These are phyloP conservation scores for Komagataella phaffii DNA, from an alignment of 805 yeast genomes.

Conservation along the genomic window DNA sequence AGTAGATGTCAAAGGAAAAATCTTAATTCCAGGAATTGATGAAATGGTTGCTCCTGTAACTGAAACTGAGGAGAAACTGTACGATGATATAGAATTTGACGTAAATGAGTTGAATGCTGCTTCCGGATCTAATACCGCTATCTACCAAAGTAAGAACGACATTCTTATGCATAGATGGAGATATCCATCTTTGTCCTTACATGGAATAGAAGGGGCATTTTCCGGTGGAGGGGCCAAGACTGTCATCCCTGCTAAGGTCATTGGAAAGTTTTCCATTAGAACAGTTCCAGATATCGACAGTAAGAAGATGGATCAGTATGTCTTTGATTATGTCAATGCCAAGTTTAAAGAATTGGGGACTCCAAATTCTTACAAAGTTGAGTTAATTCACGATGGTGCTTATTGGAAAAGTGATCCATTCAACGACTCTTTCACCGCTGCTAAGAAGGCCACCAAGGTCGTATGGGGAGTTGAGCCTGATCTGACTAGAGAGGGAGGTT, in stretches of 20 bases:
- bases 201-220: constrained; percentile 97
- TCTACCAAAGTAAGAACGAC: constrained; percentile 65
- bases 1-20: constrained; percentile 74
- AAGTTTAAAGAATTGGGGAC: constrained; percentile 59
- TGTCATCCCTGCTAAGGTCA: constrained; percentile 89
- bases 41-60: constrained; percentile 96
- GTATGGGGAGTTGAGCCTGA: constrained; percentile 96
- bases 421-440: constrained; percentile 88
- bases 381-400: constrained; percentile 85
- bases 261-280: constrained; percentile 92
- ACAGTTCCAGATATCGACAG: constrained; percentile 93
- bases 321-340: constrained; percentile 53
- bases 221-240: constrained; percentile 94
- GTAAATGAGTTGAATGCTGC: constrained; percentile 79
- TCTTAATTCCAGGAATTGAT: constrained; percentile 73
- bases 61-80: constrained; percentile 60
- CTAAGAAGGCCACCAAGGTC: constrained; percentile 82
- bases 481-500: constrained; percentile 97
- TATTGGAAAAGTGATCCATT: constrained; percentile 95
- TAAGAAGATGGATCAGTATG: constrained; percentile 63
- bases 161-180: constrained; percentile 98
- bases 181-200: constrained; percentile 89
- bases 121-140: constrained; percentile 74
- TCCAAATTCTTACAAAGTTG: constrained; percentile 60
- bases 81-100: constrained; percentile 77